These are phyloP conservation scores for Crataegus laevigata DNA, from an alignment of 306 rosid species.

Conservation along the genomic window DNA sequence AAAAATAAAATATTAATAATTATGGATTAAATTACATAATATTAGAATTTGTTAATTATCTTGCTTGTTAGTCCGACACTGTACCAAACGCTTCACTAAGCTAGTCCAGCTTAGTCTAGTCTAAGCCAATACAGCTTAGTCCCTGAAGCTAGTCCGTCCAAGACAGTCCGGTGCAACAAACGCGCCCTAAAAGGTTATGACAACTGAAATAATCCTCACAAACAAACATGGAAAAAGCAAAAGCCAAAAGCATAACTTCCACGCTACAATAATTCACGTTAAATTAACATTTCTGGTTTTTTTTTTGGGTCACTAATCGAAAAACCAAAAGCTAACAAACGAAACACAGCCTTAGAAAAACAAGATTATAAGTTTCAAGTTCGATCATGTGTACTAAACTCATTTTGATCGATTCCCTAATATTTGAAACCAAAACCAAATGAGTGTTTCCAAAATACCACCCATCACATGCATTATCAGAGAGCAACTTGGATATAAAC, in stretches of 20 bases:
- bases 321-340: neutral
- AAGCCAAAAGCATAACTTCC: conserved; percentile 20
- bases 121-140: too few species aligned
- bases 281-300: neutral
- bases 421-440: conserved; percentile 20
- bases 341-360: neutral
- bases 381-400: neutral
- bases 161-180: too few species aligned
- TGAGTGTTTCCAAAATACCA: neutral
- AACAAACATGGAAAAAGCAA: neutral
- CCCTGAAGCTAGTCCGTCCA: too few species aligned
- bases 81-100: too few species aligned
- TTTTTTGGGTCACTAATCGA: neutral
- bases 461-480: neutral
- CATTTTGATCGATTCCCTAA: conserved; percentile 17
- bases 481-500: neutral
- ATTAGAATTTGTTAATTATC: too few species aligned
- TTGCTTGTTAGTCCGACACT: too few species aligned
- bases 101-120: too few species aligned
- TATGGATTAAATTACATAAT: too few species aligned
- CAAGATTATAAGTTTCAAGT: conserved; percentile 19
- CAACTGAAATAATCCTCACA: neutral
- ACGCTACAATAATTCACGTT: conserved; percentile 23
- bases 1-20: too few species aligned
- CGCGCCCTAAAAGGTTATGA: neutral